Conservation (phyloP, 345 rosid genomes). For the Brassica nigra region DNA sequence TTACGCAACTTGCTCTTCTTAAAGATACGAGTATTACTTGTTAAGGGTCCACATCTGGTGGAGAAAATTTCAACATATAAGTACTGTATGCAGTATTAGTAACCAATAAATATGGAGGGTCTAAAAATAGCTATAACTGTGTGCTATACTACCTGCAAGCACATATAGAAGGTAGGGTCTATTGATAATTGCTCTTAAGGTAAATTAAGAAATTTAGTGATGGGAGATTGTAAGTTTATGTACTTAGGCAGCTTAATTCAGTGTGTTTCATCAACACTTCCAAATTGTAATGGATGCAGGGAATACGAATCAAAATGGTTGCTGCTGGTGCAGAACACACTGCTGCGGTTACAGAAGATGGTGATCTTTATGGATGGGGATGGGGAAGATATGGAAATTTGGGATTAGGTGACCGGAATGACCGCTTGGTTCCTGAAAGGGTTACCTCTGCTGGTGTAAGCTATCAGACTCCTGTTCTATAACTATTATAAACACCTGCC, state of each 20-base stretch:
- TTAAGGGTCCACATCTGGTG: conserved; percentile 28
- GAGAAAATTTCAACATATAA: background rate
- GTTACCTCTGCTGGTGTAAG: conserved; percentile 67
- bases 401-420: conserved; percentile 94
- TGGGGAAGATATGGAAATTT: conserved; percentile 98
- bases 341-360: conserved; percentile 89
- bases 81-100: background rate
- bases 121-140: conserved; percentile 7
- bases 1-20: conserved; percentile 20
- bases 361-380: conserved; percentile 98
- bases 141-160: conserved; percentile 8
- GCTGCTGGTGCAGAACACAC: conserved; percentile 99
- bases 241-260: conserved; percentile 18
- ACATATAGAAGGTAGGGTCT: conserved; percentile 1
- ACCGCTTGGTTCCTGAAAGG: conserved; percentile 86
- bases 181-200: conserved; percentile 10
- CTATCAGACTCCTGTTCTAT: conserved; percentile 28
- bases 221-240: conserved; percentile 13
- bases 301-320: conserved; percentile 75
- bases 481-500: background rate
- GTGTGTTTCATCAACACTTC: conserved; percentile 12
- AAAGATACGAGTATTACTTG: conserved; percentile 18
- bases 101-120: background rate
- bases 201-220: conserved; percentile 4
- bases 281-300: conserved; percentile 53